These are phyloP conservation scores for Coemansia sp. DNA, from an alignment of 192 early-diverging fungal species.

Conservation along the genomic window DNA sequence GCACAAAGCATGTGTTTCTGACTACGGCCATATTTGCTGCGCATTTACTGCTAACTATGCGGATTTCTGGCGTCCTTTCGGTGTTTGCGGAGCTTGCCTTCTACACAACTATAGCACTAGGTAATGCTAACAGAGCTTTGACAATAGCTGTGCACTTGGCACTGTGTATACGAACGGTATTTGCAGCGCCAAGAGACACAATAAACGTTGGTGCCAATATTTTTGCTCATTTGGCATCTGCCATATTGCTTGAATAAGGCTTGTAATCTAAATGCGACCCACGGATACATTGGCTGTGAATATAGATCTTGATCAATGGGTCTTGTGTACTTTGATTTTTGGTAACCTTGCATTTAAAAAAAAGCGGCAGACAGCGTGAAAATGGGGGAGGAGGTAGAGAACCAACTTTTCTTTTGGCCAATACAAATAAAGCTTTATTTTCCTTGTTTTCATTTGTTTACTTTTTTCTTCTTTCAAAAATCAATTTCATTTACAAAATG, in stretches of 20 bases:
- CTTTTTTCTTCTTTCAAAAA: neutral
- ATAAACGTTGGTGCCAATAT: neutral
- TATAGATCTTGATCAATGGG: too few species aligned
- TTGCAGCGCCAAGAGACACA: neutral
- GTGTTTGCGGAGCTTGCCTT: neutral
- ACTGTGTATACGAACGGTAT: neutral
- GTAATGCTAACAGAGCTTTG: neutral
- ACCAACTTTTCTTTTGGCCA: too few species aligned
- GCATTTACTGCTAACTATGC: neutral
- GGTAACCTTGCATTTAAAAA: too few species aligned
- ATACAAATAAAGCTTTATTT: neutral
- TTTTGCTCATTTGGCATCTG: neutral
- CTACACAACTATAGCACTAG: neutral
- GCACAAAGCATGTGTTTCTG: neutral
- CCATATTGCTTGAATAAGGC: neutral
- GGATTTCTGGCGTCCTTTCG: neutral
- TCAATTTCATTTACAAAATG: neutral
- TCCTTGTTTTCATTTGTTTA: neutral
- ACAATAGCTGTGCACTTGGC: neutral
- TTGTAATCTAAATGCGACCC: too few species aligned
- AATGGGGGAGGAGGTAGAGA: too few species aligned
- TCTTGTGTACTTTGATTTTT: too few species aligned
- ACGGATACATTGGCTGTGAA: too few species aligned
- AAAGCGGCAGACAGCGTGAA: too few species aligned
- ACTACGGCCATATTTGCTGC: neutral